These are phyloP conservation scores for Fusarium coicis DNA, from an alignment of 2,329 filamentous ascomycete genomes.

Conservation along the genomic window DNA sequence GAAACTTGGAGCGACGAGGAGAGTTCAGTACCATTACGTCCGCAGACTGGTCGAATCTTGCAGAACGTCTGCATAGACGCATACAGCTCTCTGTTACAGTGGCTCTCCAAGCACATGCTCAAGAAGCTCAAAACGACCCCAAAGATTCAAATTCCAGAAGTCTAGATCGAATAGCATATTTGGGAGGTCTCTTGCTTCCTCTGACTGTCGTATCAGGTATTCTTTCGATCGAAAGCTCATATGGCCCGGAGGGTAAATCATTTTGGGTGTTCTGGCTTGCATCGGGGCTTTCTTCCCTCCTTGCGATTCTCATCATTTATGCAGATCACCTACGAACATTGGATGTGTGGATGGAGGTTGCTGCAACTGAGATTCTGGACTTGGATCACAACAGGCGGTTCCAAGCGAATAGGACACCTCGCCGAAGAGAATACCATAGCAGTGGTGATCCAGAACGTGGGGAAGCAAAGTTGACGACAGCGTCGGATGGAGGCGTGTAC, in stretches of 20 bases:
- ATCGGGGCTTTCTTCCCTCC: slow-evolving; percentile 51
- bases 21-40: slow-evolving; percentile 23
- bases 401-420: slow-evolving; percentile 39
- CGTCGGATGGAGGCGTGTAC: slow-evolving; percentile 36
- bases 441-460: slow-evolving; percentile 37
- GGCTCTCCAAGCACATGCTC: slow-evolving; percentile 6
- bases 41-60: slow-evolving; percentile 38
- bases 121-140: slow-evolving; percentile 6
- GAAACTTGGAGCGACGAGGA: slow-evolving; percentile 32
- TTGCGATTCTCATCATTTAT: slow-evolving; percentile 58
- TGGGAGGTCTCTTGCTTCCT: slow-evolving; percentile 61
- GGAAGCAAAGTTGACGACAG: slow-evolving; percentile 51
- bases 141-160: slow-evolving; percentile 52
- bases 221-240: slow-evolving; percentile 59
- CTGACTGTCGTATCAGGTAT: slow-evolving; percentile 60
- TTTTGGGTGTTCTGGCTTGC: slow-evolving; percentile 64
- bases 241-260: slow-evolving; percentile 52
- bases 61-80: slow-evolving; percentile 37
- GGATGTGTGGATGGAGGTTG: slow-evolving; percentile 60
- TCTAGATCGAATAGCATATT: slow-evolving; percentile 60
- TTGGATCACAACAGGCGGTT: slow-evolving; percentile 35
- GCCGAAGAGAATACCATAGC: slow-evolving; percentile 37
- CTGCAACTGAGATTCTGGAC: slow-evolving; percentile 42
- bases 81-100: slow-evolving; percentile 35
- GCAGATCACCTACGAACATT: slow-evolving; percentile 58